Evolutionary conservation across 257 asterid genomes (phyloP), one percentile per base, ranked within the genome.

Genomic region (Gynochthodes officinalis): DNA sequence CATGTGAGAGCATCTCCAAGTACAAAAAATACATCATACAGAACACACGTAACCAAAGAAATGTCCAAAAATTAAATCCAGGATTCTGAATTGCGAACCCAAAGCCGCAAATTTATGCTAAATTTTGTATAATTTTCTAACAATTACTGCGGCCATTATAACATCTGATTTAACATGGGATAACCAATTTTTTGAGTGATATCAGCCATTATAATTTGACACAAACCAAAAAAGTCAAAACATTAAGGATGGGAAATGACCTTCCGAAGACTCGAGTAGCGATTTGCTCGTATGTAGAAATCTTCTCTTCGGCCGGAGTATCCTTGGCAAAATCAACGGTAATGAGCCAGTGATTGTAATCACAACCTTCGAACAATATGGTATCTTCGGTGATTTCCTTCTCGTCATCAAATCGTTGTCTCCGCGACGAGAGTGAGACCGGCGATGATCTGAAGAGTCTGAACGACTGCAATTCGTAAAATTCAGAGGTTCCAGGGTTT

Each of bases 321-420:
- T 87, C 93, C 72, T 80, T 84, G 48, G 97, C 90, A 75, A 91
- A 86, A 74, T 94, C 98, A 25, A 94, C 74, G 37, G 92, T 86
- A 69, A 94, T 94, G 1, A 94, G 95, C 97, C 97, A 94, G 83
- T 94, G 99, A 14, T 91, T 90, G 82, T 88, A 94, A 79, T 94
- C 99, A 77, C 98, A 94, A 33, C 99, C 99, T 86, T 94, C 99
- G 74, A 94, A 94, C n/a, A 91, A 87, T 57, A 94, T 83, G 4
- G 97, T 88, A 63, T 91, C 92, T 19, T 96, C 89, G 3, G 90
- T 89, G 46, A 88, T 86, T 72, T 77, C 85, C n/a, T 77, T 92
- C 4, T 89, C 95, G 4, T 80, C 73, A 43, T 90, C 82, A 55
- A 76, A 85, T 5, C 81, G 60, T 80, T 72, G 86, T 63, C 78